phyloP scores from a whole-genome alignment of 2,329 filamentous ascomycete genomes.

The Alternaria sp. region DNA sequence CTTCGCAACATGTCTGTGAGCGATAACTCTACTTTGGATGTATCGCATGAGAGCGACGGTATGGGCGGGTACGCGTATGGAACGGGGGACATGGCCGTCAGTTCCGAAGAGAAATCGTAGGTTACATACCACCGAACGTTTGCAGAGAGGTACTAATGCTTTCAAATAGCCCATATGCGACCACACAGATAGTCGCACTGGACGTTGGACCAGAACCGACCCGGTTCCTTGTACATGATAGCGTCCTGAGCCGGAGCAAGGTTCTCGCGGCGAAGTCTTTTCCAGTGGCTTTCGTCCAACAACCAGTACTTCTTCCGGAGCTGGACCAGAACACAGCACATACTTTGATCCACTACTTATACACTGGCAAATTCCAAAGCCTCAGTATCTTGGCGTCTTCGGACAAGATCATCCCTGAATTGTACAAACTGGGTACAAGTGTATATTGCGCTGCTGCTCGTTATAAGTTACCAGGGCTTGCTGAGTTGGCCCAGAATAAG shows the following conservation, averaged over 20 bases:
- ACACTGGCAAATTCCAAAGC: slow-evolving; percentile 32
- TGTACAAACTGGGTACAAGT: slow-evolving; percentile 32
- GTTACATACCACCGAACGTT: background rate
- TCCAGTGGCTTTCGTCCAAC: slow-evolving; percentile 18
- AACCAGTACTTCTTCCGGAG: slow-evolving; percentile 31
- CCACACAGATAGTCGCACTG: slow-evolving; percentile 27
- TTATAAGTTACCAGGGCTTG: slow-evolving; percentile 36
- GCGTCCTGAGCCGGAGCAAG: slow-evolving; percentile 32
- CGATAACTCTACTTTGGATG: slow-evolving; percentile 1
- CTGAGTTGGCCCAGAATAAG: slow-evolving; percentile 32
- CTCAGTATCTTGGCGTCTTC: slow-evolving; percentile 8
- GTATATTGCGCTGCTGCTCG: slow-evolving; percentile 39
- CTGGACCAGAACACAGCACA: slow-evolving; percentile 36
- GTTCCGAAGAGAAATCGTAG: slow-evolving; percentile 13
- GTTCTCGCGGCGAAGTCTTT: slow-evolving; percentile 26
- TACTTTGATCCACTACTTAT: slow-evolving; percentile 36
- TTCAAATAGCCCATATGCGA: slow-evolving; percentile 27
- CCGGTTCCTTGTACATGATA: slow-evolving; percentile 36
- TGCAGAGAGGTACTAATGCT: background rate
- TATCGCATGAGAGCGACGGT: background rate
- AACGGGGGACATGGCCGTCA: background rate
- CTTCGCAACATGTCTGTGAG: slow-evolving; percentile 1
- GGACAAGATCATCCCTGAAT: slow-evolving; percentile 8
- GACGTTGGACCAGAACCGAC: slow-evolving; percentile 29
- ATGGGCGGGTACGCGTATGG: background rate